phyloP scores from a whole-genome alignment of 768 basidiomycete species.

The Termitomyces bulborhizus region DNA sequence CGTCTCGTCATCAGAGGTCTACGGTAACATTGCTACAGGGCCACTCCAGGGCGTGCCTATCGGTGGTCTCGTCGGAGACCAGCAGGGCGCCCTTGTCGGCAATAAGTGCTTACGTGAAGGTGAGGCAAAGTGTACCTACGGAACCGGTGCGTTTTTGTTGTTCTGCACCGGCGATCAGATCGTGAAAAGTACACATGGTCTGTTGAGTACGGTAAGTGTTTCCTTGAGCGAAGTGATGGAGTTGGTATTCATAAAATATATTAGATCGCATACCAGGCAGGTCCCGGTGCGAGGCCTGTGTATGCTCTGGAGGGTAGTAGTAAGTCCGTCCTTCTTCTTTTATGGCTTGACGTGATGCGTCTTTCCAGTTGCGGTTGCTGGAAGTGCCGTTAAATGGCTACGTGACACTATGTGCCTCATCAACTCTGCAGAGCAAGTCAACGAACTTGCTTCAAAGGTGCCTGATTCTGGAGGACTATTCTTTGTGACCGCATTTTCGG shows the following conservation, averaged over 20 bases:
- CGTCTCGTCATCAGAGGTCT: constrained; percentile 89
- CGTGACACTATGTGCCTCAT: constrained; percentile 89
- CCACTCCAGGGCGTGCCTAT: constrained; percentile 73
- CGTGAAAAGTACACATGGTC: constrained; percentile 78
- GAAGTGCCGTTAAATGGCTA: constrained; percentile 94
- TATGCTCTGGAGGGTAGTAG: constrained; percentile 95
- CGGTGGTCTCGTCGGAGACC: constrained; percentile 94
- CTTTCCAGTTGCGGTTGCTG: constrained; percentile 79
- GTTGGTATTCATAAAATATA: constrained; percentile 4
- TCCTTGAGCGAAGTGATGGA: neutral
- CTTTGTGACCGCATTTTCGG: constrained; percentile 96
- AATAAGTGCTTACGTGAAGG: constrained; percentile 92
- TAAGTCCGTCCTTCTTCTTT: constrained; percentile 30
- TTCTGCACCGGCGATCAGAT: constrained; percentile 91
- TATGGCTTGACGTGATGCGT: neutral
- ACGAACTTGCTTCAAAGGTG: constrained; percentile 72
- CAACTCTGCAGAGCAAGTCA: constrained; percentile 74
- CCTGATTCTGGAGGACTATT: constrained; percentile 83
- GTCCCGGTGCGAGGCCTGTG: constrained; percentile 67
- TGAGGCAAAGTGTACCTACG: constrained; percentile 97
- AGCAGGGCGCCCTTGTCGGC: constrained; percentile 93
- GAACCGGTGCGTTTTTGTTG: constrained; percentile 93
- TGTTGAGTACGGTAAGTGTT: constrained; percentile 73
- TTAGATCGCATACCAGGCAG: constrained; percentile 87
- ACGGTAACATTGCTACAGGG: constrained; percentile 70